These are phyloP conservation scores for Aspergillus japonicus DNA, from an alignment of 2,329 filamentous ascomycete species.

Conservation along the genomic window DNA sequence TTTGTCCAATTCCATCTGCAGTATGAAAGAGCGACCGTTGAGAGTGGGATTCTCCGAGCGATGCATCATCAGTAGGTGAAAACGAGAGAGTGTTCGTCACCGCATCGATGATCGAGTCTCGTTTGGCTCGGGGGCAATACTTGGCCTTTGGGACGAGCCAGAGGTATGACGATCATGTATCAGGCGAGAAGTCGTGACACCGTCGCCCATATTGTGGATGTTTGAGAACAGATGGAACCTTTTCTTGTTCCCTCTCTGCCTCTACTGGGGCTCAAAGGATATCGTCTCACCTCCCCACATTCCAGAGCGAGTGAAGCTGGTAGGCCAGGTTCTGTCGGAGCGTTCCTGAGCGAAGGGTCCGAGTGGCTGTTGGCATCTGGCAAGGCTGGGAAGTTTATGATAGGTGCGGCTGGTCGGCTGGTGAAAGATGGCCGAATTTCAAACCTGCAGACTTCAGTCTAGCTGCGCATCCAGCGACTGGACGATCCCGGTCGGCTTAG, in stretches of 20 bases:
- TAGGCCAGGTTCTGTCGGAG: slow-evolving; percentile 16
- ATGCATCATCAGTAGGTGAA: slow-evolving; percentile 1
- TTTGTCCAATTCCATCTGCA: background rate
- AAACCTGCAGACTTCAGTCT: slow-evolving; percentile 16
- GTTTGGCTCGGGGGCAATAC: background rate
- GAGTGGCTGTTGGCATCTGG: slow-evolving; percentile 16
- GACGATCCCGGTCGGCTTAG: slow-evolving; percentile 15
- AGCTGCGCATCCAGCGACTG: slow-evolving; percentile 12
- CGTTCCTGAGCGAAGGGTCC: slow-evolving; percentile 20
- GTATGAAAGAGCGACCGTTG: slow-evolving; percentile 8
- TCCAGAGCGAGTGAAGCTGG: slow-evolving; percentile 12
- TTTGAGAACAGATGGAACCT: background rate
- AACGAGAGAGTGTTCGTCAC: background rate
- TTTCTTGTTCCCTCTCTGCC: background rate
- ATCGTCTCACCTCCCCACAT: slow-evolving; percentile 11
- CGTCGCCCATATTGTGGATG: background rate
- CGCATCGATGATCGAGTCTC: background rate
- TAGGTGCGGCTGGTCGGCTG: slow-evolving; percentile 16
- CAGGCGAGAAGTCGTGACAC: background rate
- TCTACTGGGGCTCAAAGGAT: background rate
- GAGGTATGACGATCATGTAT: background rate
- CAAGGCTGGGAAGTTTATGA: slow-evolving; percentile 12
- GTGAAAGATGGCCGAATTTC: slow-evolving; percentile 11
- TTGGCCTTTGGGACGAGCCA: background rate
- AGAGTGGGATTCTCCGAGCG: slow-evolving; percentile 6